Evolutionary conservation across 176 grass and related monocot species (phyloP).

Genomic region (Triticum turgidum): DNA sequence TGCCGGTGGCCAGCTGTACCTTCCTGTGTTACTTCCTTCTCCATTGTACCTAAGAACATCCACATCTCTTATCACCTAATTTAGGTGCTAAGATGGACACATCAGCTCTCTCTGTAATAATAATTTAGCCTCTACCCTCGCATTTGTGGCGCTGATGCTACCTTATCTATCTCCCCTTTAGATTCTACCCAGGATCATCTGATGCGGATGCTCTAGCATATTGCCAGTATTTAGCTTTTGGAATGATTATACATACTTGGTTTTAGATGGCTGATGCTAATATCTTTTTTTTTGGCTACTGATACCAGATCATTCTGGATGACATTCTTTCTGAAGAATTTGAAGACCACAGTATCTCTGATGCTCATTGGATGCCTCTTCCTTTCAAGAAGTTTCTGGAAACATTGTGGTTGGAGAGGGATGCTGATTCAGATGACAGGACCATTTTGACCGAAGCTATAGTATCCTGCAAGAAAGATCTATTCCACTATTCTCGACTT

Average conservation of each 20-base stretch:
- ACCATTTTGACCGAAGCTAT: slow-evolving; percentile 29
- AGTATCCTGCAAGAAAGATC: slow-evolving; percentile 78
- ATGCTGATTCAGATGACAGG: slow-evolving; percentile 33
- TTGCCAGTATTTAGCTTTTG: slow-evolving; percentile 8
- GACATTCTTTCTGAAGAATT: slow-evolving; percentile 73
- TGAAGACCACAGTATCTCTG: slow-evolving; percentile 59
- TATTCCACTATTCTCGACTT: slow-evolving; percentile 80
- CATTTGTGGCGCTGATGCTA: background rate
- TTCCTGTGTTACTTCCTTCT: background rate
- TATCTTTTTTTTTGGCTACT: slow-evolving; percentile 10
- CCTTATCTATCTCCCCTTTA: background rate
- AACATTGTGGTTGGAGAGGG: slow-evolving; percentile 52
- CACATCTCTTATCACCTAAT: background rate
- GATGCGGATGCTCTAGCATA: slow-evolving; percentile 13
- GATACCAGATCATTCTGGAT: slow-evolving; percentile 65
- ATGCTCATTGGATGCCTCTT: slow-evolving; percentile 56
- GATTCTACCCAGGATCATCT: background rate
- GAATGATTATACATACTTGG: slow-evolving; percentile 18
- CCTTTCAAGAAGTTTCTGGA: slow-evolving; percentile 79
- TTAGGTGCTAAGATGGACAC: slow-evolving; percentile 4
- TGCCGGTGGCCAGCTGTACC: slow-evolving; percentile 11
- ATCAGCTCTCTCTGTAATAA: background rate
- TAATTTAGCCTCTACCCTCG: background rate
- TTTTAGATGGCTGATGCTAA: slow-evolving; percentile 33
- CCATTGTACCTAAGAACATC: slow-evolving; percentile 8